These are phyloP conservation scores for Cunninghamia lanceolata DNA, from an alignment of 75 land plant species.

Conservation along the genomic window DNA sequence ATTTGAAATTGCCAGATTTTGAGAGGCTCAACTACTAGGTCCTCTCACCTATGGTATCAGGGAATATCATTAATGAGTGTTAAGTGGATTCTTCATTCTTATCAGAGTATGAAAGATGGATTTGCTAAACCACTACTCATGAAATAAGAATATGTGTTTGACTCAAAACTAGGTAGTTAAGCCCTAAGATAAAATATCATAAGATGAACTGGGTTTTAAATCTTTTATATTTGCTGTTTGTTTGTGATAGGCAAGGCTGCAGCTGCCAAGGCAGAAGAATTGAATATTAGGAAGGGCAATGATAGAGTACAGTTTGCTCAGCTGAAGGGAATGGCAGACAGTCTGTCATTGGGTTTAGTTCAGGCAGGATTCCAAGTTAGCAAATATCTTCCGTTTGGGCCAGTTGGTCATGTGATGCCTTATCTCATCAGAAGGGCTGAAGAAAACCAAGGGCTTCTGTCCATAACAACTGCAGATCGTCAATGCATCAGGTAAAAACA, in stretches of 20 bases:
- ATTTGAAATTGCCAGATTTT: too few relatives aligned
- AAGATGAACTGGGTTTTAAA: slow-evolving; percentile 16
- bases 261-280: slow-evolving; percentile 45
- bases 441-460: slow-evolving; percentile 77
- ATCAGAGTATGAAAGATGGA: too few relatives aligned
- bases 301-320: slow-evolving; percentile 81
- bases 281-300: slow-evolving; percentile 53
- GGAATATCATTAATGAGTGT: too few relatives aligned
- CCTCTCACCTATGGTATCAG: too few relatives aligned
- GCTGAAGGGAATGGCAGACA: slow-evolving; percentile 91
- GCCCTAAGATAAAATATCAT: too few relatives aligned
- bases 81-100: too few relatives aligned
- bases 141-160: too few relatives aligned
- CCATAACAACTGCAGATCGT: slow-evolving; percentile 31
- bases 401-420: slow-evolving; percentile 64
- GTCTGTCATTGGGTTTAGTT: slow-evolving; percentile 62
- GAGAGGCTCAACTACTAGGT: too few relatives aligned
- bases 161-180: too few relatives aligned
- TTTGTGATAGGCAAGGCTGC: slow-evolving; percentile 63
- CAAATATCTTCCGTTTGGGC: slow-evolving; percentile 84
- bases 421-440: slow-evolving; percentile 86
- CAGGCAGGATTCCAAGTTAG: slow-evolving; percentile 88
- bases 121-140: too few relatives aligned
- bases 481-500: neutral
- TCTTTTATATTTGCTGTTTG: too few relatives aligned